Base-by-base conservation (phyloP, 331 rosid genomes). In the Malus hybrid region DNA sequence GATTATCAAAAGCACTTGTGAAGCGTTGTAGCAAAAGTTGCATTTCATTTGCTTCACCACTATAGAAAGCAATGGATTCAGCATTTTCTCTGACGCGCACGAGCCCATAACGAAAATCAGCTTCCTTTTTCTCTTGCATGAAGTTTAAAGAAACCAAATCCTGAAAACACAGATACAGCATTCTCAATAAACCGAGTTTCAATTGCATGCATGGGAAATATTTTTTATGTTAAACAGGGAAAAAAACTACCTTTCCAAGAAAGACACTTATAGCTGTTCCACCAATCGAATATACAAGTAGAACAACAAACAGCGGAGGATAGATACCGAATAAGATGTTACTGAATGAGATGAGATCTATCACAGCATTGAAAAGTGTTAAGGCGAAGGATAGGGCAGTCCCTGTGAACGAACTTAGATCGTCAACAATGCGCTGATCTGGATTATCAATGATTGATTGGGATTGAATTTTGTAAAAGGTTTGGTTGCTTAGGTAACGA, bases 101-200 rank as follows among this genome's bases (percentile, higher is more conserved):
- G 65, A 94, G 99, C 59, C 99, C 99, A 77, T 94, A 94, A 71
- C 96, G 96, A 72, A 92, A 94, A 87, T 94, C 97, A 71, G 99
- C 99, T 79, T 92, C 99, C 75, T 91, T 92, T 79, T 92, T 94
- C 84, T 94, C 99, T 94, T 94, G 99, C 88, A 94, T 80, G 82
- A 90, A 94, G 80, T 94, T 92, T 48, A 92, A 78, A 48, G 66
- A 78, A 76, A 90, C 92, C 96, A 94, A 84, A 36, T 90, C 99
- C 99, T 91, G 88, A 70, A 77, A 83, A 69, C 69, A 76, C 22
- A 62, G 15, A 48, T 9, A 6, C 56, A 65, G 52, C 31, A 3
- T 24, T 69, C 54, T 6, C 12, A 18, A 13, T 3, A 15, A 50
- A 28, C 14, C 20, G 31, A 44, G 60, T 57, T 36, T 28, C 75